Conservation (phyloP, 352 stramenopile genomes). For the Phytophthora citricola region DNA sequence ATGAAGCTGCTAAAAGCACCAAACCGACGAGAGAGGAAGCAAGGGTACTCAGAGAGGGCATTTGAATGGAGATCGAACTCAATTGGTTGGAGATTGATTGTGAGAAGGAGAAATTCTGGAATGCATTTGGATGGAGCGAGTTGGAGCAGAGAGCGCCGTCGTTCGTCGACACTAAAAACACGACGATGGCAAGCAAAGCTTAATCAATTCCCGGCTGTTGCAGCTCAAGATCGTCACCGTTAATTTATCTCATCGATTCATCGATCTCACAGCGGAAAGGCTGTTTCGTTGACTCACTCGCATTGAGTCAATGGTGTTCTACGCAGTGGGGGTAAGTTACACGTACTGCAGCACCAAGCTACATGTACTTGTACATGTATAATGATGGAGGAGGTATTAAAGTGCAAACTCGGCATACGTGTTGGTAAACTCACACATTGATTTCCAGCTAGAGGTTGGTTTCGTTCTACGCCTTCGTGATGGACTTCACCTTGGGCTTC, state of each 20-base stretch:
- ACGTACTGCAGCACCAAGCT: neutral
- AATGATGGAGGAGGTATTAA: no score
- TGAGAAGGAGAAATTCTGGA: neutral
- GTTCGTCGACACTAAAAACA: conserved; percentile 10
- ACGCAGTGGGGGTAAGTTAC: neutral
- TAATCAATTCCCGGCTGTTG: conserved; percentile 9
- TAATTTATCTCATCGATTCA: no score
- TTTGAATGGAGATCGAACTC: neutral
- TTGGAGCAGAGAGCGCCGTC: conserved; percentile 1
- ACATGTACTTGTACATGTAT: no score
- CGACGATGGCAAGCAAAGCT: conserved; percentile 3
- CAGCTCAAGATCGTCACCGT: neutral
- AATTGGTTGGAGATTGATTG: neutral
- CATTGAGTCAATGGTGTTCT: neutral
- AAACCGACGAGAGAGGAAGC: conserved; percentile 5
- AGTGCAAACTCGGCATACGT: neutral
- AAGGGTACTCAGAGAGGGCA: conserved; percentile 1
- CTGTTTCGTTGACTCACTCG: conserved; percentile 7
- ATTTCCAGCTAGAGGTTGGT: neutral
- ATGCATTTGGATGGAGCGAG: neutral
- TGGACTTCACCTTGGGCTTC: conserved; percentile 41
- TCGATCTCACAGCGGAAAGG: neutral
- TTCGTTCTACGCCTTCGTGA: conserved; percentile 31
- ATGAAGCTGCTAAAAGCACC: conserved; percentile 1
- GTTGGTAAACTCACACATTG: conserved; percentile 11